Percentiles rank a stretch among this genome's conserved stretches.
Conservation (phyloP, 257 asterid genomes). For the Eustoma russellianum region DNA sequence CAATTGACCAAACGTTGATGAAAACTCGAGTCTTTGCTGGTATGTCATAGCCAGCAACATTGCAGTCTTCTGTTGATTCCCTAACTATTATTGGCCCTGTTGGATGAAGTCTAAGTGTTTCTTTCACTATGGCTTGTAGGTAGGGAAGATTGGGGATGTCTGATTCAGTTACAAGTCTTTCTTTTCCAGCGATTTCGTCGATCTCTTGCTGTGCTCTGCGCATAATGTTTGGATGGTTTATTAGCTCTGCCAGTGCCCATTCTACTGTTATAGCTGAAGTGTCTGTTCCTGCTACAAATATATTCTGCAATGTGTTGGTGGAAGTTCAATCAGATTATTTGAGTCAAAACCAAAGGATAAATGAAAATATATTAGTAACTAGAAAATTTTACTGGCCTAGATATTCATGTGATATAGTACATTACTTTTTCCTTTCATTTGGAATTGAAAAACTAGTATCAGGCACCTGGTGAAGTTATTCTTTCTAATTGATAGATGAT, state of each 20-base stretch:
- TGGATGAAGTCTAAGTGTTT: conserved; percentile 58
- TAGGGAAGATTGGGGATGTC: conserved; percentile 46
- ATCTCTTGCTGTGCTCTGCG: conserved; percentile 45
- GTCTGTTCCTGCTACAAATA: conserved; percentile 59
- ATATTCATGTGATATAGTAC: too few species aligned
- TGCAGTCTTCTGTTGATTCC: conserved; percentile 40
- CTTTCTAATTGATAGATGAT: too few species aligned
- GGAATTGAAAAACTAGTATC: too few species aligned
- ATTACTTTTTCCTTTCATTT: too few species aligned
- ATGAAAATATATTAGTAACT: too few species aligned
- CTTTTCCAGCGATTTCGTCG: conserved; percentile 26
- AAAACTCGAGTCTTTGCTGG: conserved; percentile 41
- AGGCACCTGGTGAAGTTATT: too few species aligned
- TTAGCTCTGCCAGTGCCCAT: conserved; percentile 70
- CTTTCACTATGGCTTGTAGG: conserved; percentile 54
- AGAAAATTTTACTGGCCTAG: too few species aligned
- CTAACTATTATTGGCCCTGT: conserved; percentile 48
- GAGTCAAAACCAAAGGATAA: too few species aligned
- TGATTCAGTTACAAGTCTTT: conserved; percentile 42
- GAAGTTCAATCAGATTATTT: too few species aligned
- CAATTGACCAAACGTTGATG: conserved; percentile 56
- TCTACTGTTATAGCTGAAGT: conserved; percentile 64
- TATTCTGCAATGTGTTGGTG: conserved; percentile 28
- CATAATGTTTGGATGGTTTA: conserved; percentile 42
- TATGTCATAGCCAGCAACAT: conserved; percentile 32